phyloP scores from a whole-genome alignment of 805 yeast genomes.

The Kregervanrija pseudodelftensis region DNA sequence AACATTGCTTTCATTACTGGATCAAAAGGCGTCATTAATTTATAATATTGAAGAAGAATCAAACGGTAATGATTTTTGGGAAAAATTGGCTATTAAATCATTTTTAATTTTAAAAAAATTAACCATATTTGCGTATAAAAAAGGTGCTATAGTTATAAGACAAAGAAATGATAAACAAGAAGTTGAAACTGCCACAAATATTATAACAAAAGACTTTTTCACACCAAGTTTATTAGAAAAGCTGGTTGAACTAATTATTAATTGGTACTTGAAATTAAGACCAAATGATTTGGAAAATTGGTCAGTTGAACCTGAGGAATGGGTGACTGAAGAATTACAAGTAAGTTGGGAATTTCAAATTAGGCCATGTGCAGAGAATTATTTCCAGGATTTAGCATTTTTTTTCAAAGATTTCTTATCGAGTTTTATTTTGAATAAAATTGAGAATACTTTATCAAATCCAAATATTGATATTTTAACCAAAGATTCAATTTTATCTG shows the following conservation, averaged over 20 bases:
- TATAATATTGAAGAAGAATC: conserved; percentile 32
- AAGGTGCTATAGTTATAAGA: conserved; percentile 57
- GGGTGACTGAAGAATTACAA: conserved; percentile 75
- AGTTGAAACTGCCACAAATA: conserved; percentile 46
- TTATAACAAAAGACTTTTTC: conserved; percentile 49
- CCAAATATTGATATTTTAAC: conserved; percentile 40
- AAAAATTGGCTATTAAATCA: conserved; percentile 58
- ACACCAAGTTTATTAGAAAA: conserved; percentile 48
- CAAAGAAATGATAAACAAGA: conserved; percentile 62
- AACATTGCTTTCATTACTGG: conserved; percentile 52
- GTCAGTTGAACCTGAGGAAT: conserved; percentile 86
- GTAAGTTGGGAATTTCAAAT: conserved; percentile 78
- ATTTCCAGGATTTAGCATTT: conserved; percentile 66
- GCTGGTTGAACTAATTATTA: conserved; percentile 59
- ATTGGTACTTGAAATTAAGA: conserved; percentile 65
- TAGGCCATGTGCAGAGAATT: conserved; percentile 80
- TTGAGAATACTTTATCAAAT: conserved; percentile 34
- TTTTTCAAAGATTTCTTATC: conserved; percentile 52
- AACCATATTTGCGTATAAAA: conserved; percentile 53
- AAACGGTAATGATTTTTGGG: conserved; percentile 65
- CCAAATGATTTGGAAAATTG: conserved; percentile 77
- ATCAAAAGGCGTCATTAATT: conserved; percentile 57
- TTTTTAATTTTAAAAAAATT: conserved; percentile 58
- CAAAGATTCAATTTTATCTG: conserved; percentile 75
- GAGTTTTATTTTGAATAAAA: conserved; percentile 50